Conservation (phyloP, 2,329 filamentous ascomycete genomes). For the Xylariaceae sp. region DNA sequence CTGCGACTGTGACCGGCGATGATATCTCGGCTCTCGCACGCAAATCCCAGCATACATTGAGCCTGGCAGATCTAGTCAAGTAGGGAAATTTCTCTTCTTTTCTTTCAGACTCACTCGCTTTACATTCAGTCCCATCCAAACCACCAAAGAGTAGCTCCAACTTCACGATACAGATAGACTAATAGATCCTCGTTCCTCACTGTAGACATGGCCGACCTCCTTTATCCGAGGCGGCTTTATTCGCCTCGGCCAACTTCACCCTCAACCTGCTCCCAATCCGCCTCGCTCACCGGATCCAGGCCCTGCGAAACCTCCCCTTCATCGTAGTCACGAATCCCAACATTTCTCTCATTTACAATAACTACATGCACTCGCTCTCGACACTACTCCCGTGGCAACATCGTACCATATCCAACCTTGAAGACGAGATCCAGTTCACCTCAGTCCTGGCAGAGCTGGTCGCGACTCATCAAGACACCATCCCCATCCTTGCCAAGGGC, state of each 20-base stretch:
- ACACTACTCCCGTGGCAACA: conserved; percentile 79
- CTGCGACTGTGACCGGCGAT: conserved; percentile 57
- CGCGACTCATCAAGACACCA: conserved; percentile 88
- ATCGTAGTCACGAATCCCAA: conserved; percentile 98
- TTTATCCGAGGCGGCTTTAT: conserved; percentile 70
- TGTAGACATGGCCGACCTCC: conserved; percentile 72
- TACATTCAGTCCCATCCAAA: neutral
- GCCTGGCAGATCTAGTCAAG: conserved; percentile 84
- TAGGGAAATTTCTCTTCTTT: conserved; percentile 37
- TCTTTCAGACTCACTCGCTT: neutral
- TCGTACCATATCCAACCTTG: conserved; percentile 64
- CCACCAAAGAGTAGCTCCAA: too few relatives aligned
- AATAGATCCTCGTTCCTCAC: neutral
- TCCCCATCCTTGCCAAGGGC: conserved; percentile 82
- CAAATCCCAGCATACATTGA: conserved; percentile 73
- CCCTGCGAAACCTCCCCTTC: conserved; percentile 86
- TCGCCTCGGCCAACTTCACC: conserved; percentile 92
- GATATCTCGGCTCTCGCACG: conserved; percentile 75
- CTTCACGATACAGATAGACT: too few relatives aligned
- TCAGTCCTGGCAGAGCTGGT: conserved; percentile 94
- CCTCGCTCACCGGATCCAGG: conserved; percentile 88
- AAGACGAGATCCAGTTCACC: conserved; percentile 88
- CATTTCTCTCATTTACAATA: conserved; percentile 89
- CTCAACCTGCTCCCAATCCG: conserved; percentile 86
- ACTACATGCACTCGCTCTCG: conserved; percentile 89